phyloP scores from a whole-genome alignment of 495 filamentous ascomycete genomes.

The Cetradonia linearis region DNA sequence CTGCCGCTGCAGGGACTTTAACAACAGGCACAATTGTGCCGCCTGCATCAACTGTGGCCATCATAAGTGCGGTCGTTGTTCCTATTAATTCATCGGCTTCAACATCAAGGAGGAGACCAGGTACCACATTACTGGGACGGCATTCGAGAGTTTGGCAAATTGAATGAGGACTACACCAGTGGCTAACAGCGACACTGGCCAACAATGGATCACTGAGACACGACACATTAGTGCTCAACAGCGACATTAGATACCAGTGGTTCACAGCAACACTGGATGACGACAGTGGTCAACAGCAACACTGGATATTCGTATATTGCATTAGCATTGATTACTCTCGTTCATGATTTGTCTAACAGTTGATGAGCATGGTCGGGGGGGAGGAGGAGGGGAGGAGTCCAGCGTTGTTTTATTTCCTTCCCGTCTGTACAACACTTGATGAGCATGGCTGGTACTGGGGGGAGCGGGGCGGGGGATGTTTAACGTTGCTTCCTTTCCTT shows the following conservation, averaged over 20 bases:
- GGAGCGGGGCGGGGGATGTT: neutral
- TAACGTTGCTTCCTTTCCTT: neutral
- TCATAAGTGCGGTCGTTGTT: neutral
- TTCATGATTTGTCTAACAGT: neutral
- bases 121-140: slow-evolving; percentile 5
- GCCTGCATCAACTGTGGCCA: neutral
- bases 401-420: neutral
- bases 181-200: neutral
- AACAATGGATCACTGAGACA: neutral
- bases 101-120: slow-evolving; percentile 8
- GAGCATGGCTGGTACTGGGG: neutral
- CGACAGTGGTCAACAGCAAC: neutral
- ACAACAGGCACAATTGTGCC: neutral
- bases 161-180: neutral
- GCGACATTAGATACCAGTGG: neutral
- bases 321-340: neutral
- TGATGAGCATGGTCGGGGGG: too few species aligned
- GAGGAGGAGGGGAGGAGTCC: too few species aligned
- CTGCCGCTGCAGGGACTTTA: neutral
- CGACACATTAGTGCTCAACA: neutral
- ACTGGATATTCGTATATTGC: too few species aligned
- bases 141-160: neutral
- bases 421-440: neutral
- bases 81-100: too few species aligned
- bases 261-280: neutral